Evolutionary conservation across 176 grass and related monocot species (phyloP), one percentile per base, ranked within the genome.

Genomic region (Hordeum vulgare): DNA sequence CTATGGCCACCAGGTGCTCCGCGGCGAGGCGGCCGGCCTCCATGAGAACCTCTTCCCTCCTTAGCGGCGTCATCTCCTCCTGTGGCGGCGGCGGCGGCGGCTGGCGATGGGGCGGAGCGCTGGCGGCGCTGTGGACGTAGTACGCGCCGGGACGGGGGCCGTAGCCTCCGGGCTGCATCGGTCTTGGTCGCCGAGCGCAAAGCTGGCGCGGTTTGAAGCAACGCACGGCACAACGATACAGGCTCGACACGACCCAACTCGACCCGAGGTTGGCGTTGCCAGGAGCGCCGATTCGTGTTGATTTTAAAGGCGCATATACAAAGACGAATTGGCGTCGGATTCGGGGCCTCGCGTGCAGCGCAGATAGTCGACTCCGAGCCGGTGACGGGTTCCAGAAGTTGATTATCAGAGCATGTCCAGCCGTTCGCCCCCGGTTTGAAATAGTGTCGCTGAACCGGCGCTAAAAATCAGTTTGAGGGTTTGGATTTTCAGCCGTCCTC

Each of bases 1-100:
- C 86, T 17, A 7, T 70, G 17, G 4, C 11, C 64, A 78, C 73
- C 21, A 77, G 73, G 86, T 62, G 24, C 63, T 83, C 86, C 11
- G 63, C 72, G 63, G 79, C 72, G 72, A 87, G 63, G 85, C 63
- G 85, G n/a, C 72, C 72, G 79, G 63, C 63, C 0, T 63, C 72
- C 51, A 82, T 21, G 9, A 82, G 28, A 1, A 61, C 11, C 1
- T 10, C 51, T 5, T 87, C 28, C 79, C 31, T 61, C 72, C 70
- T 10, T 2, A 21, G 37, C 13, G 41, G 57, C 3, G 81, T 65
- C 80, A 65, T 60, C 25, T 49, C 1, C 47, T 20, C 18, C 29
- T 1, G 60, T 10, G 8, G 60, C 9, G 34, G 28, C 37, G 25
- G 2, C 20, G 61, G 44, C 5, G 41, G 44, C 40, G 31, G 40